Evolutionary conservation across 2,329 filamentous ascomycete species (phyloP).

Genomic region (Coniochaeta hoffmannii): DNA sequence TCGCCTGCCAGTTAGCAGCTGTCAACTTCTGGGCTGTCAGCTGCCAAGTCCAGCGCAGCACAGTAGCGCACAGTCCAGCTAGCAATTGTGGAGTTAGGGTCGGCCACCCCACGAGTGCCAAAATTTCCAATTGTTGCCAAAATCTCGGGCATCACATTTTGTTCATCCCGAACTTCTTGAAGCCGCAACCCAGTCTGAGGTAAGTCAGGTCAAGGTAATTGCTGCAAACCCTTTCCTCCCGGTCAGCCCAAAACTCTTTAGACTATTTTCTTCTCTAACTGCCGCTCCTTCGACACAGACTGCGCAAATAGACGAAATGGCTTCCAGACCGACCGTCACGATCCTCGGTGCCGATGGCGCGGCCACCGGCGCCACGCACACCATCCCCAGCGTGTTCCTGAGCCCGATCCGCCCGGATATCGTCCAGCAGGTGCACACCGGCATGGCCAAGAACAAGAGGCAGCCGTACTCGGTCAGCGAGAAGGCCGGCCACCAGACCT

Average conservation of each 20-base stretch:
- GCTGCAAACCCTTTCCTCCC: not conserved
- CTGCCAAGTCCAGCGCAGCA: not conserved
- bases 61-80: not conserved
- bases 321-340: conserved; percentile 94
- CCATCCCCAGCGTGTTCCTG: conserved; percentile 95
- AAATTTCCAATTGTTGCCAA: conserved; percentile 16
- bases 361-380: conserved; percentile 79
- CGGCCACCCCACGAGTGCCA: conserved; percentile 16
- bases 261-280: not conserved
- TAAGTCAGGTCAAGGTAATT: conserved; percentile 2
- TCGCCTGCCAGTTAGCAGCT: too few relatives aligned
- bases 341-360: conserved; percentile 95
- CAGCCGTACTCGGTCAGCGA: conserved; percentile 99
- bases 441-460: conserved; percentile 99
- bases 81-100: conserved; percentile 1
- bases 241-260: not conserved
- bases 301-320: conserved; percentile 55
- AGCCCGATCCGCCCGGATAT: conserved; percentile 98
- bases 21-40: not conserved
- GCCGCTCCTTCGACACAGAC: conserved; percentile 8
- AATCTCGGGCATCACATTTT: conserved; percentile 16
- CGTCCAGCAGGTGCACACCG: conserved; percentile 97
- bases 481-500: conserved; percentile 99
- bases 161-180: conserved; percentile 14
- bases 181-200: conserved; percentile 13